Base-by-base conservation (phyloP, 352 stramenopile genomes). In the Globisporangium recalcitrans region DNA sequence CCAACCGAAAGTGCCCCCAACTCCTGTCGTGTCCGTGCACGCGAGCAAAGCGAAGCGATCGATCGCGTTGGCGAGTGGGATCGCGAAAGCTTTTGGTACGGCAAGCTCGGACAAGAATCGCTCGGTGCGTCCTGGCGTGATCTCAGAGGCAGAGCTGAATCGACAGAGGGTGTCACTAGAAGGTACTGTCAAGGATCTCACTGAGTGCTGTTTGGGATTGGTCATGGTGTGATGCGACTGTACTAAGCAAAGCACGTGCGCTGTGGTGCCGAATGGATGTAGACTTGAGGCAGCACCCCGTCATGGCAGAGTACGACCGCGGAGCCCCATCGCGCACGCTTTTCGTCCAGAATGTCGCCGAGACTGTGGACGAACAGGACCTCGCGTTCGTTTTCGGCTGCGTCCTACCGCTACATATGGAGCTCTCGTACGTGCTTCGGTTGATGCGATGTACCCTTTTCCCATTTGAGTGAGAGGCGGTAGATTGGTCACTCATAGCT, bases 361-460 rank as follows among this genome's bases (percentile, higher is more conserved):
- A 61, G 19, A 59, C 59, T 0, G 68, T 85, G 11, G 82, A 90
- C 38, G 62, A 77, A 24, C 78, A 80, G 29, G 78, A 87, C 58
- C 58, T 92, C 44, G 62, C 67, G 21, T 86, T 71, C 38, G 63
- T 92, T 26, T 85, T 90, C 62, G 72, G 77, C 36, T 75, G 80
- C 53, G 74, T 84, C 0, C 52, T 92, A 26, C 79, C 80, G 1
- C 36, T 63, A 2, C 58, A 74, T 24, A 26, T 69, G 13, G 29
- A 68, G n/a, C 52, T 87, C 9, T 62, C 64, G 82, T 87, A 66
- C 57, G 71, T 67, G 16, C 52, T 11, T 16, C 29, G 22, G 16
- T 8, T 56, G 21, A 13, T 8, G 14, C 16, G 7, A 21, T 9
- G 7, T 21, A 22, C 6, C 38, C 21, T 8, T 46, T n/a, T 44